Base-by-base conservation (phyloP, 1,284 basidiomycete genomes). In the Microbotryomycetes sp. region DNA sequence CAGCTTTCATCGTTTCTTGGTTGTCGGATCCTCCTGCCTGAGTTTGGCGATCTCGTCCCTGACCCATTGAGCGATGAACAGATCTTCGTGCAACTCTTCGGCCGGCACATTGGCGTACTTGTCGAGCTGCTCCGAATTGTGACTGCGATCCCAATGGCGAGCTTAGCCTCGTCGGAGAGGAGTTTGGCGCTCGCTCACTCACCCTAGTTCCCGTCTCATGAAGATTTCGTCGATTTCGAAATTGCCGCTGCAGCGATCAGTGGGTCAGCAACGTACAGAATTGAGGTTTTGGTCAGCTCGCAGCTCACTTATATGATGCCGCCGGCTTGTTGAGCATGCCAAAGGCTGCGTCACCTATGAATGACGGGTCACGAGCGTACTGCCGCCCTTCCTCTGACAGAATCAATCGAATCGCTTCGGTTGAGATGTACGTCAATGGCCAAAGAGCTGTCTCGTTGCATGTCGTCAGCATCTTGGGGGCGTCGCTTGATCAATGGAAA, bases 171-270 rank as follows among this genome's bases (percentile, higher is more conserved):
- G 2, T 21, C 4, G 31, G 41, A 6, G 18, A 41, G 16, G 3
- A 21, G 23, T 24, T 21, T 18, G 52, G 26, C 11, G 9, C 5
- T 35, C 21, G 21, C 30, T n/a, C 31, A 29, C 58, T 46, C 23
- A 69, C 24, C 55, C 51, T 1, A 70, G 66, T 27, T 69, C 57
- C 7, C 62, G 23, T 7, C 73, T 57, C 16, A 75, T 59, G 59
- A 72, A 74, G 29, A 75, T 28, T 51, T 75, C 74, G 55, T 75
- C 74, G 5, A 75, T 66, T 31, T 73, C 51, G 13, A 71, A 73
- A 18, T 68, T 56, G 0, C 65, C 74, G 0, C 63, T 72, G 46
- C 58, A 46, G 0, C 1, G 26, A 26, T 23, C 18, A 26, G 18
- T 23, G 2, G 3, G 15, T 45, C 41, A 30, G 21, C 16, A 21